These are phyloP conservation scores for Tripterygium wilfordii DNA, from an alignment of 177 flowering plant species.

Conservation along the genomic window DNA sequence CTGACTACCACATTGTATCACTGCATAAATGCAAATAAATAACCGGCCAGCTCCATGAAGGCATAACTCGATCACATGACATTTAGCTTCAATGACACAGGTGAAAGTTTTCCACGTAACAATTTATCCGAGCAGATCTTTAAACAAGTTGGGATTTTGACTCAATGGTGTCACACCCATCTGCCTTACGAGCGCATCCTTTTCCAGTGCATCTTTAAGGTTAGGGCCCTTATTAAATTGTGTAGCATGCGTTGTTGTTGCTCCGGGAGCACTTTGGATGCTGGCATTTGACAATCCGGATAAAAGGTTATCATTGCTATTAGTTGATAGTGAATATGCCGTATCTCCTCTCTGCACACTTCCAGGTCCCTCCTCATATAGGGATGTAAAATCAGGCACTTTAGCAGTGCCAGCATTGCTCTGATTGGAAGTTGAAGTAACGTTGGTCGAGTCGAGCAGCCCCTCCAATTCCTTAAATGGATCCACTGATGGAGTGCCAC, in stretches of 20 bases:
- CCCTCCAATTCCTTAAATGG: conserved; percentile 90
- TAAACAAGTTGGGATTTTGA: conserved; percentile 87
- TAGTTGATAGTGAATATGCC: conserved; percentile 17
- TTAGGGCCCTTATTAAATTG: conserved; percentile 66
- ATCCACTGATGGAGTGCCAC: conserved; percentile 38
- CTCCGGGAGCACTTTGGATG: conserved; percentile 17
- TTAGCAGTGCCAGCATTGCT: conserved; percentile 21
- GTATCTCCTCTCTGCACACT: conserved; percentile 22
- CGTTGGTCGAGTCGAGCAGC: conserved; percentile 50
- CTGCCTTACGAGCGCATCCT: conserved; percentile 87
- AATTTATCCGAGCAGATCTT: conserved; percentile 86
- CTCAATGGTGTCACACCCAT: conserved; percentile 84
- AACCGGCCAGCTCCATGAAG: too few relatives aligned
- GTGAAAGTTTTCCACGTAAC: too few relatives aligned
- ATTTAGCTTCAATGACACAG: too few relatives aligned
- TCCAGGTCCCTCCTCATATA: conserved; percentile 37
- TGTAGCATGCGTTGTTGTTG: conserved; percentile 10
- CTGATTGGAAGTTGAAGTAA: conserved; percentile 17
- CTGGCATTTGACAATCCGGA: conserved; percentile 24
- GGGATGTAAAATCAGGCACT: conserved; percentile 45
- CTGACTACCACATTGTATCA: too few relatives aligned
- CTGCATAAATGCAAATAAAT: too few relatives aligned
- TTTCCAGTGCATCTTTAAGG: conserved; percentile 59
- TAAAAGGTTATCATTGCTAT: conserved; percentile 12
- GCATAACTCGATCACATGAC: too few relatives aligned